Conservation (phyloP, 306 rosid species). For the Biancaea sappan region DNA sequence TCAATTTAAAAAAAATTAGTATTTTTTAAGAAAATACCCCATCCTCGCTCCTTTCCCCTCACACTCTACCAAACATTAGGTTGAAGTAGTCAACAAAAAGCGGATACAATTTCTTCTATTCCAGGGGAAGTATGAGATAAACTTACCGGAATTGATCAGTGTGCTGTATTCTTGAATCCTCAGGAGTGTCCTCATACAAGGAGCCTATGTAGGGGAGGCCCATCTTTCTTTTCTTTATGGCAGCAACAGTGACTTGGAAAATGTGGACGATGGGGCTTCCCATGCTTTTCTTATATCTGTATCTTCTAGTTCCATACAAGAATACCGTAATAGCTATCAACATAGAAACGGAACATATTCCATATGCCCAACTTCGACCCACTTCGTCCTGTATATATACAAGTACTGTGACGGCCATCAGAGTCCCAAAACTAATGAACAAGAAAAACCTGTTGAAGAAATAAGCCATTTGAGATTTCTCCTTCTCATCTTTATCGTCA, state of each 20-base stretch:
- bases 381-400: constrained; percentile 88
- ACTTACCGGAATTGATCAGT: constrained; percentile 69
- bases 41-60: no score
- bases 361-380: constrained; percentile 83
- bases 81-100: no score
- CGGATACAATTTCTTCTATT: constrained; percentile 2
- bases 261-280: constrained; percentile 92
- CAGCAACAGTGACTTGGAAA: constrained; percentile 71
- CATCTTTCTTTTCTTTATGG: constrained; percentile 68
- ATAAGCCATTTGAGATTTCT: constrained; percentile 77
- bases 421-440: constrained; percentile 79
- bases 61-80: no score
- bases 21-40: no score
- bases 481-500: constrained; percentile 82
- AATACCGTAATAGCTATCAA: constrained; percentile 55
- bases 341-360: constrained; percentile 74
- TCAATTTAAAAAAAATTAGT: no score
- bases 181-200: constrained; percentile 72
- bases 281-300: constrained; percentile 68
- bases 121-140: constrained; percentile 1
- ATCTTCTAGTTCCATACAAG: constrained; percentile 63
- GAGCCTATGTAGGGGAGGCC: constrained; percentile 45
- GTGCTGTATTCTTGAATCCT: constrained; percentile 61
- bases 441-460: constrained; percentile 87
- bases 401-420: constrained; percentile 86